Percentiles rank a stretch among this genome's conserved stretches.
Evolutionary conservation across 2,329 filamentous ascomycete species (phyloP).

Genomic region (Celoporthe dispersa): DNA sequence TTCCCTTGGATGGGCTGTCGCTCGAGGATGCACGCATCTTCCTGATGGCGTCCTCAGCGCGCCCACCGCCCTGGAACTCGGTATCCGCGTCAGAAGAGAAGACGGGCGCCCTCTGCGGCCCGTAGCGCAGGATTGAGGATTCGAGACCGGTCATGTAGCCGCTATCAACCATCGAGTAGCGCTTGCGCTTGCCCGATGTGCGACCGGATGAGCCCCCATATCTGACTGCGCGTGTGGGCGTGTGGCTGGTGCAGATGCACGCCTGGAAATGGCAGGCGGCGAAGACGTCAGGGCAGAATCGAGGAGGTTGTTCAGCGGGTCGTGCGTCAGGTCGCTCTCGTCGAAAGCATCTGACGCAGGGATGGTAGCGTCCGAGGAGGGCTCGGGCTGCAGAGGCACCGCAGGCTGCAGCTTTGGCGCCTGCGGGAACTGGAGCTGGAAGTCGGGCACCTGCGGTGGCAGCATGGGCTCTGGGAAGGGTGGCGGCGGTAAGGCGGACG

Average conservation of each 20-base stretch:
- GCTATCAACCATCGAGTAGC: slow-evolving; percentile 83
- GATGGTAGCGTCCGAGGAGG: slow-evolving; percentile 79
- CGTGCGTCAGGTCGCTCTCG: slow-evolving; percentile 38
- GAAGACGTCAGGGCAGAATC: slow-evolving; percentile 27
- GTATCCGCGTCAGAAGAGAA: slow-evolving; percentile 72
- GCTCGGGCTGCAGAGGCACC: slow-evolving; percentile 50
- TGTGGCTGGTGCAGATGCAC: slow-evolving; percentile 58
- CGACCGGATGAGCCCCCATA: slow-evolving; percentile 51
- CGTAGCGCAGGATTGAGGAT: slow-evolving; percentile 75
- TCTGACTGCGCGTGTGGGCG: slow-evolving; percentile 66
- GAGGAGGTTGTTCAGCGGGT: slow-evolving; percentile 5
- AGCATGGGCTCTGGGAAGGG: slow-evolving; percentile 28
- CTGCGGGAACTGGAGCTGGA: slow-evolving; percentile 39
- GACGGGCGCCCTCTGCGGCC: slow-evolving; percentile 46
- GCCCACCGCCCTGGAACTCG: slow-evolving; percentile 77
- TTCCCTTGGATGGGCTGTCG: slow-evolving; percentile 80
- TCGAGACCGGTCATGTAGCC: slow-evolving; percentile 97
- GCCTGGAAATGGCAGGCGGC: slow-evolving; percentile 81
- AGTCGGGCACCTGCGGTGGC: slow-evolving; percentile 30
- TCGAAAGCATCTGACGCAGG: slow-evolving; percentile 65
- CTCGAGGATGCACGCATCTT: slow-evolving; percentile 90
- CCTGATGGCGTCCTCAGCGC: slow-evolving; percentile 94
- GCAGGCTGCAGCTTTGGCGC: slow-evolving; percentile 51
- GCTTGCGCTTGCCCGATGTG: slow-evolving; percentile 65
- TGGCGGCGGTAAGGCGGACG: slow-evolving; percentile 46